phyloP scores from a whole-genome alignment of 306 rosid species.

The Oemleria cerasiformis region DNA sequence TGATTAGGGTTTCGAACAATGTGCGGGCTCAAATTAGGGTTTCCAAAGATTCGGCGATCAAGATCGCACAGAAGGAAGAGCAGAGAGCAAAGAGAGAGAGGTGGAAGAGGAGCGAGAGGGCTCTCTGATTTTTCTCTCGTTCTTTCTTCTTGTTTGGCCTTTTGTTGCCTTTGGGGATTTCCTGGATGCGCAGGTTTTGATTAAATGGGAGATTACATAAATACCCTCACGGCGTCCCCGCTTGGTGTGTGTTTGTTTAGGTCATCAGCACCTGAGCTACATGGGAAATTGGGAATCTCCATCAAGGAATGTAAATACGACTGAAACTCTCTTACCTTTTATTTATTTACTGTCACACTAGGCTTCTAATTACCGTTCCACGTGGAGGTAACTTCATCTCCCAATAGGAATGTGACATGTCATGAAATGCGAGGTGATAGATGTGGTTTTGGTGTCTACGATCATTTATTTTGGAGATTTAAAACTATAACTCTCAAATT shows the following conservation, averaged over 20 bases:
- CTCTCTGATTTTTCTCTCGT: constrained; percentile 23
- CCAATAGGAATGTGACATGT: background rate
- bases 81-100: constrained; percentile 2
- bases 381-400: background rate
- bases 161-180: background rate
- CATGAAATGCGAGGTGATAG: background rate
- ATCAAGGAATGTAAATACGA: background rate
- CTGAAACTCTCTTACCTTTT: background rate
- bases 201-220: background rate
- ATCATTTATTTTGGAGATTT: too few species aligned
- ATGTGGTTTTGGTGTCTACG: background rate
- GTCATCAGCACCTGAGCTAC: constrained; percentile 8
- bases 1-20: constrained; percentile 15
- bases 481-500: background rate
- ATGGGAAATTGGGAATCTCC: background rate
- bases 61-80: constrained; percentile 32
- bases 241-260: constrained; percentile 12
- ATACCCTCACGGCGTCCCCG: background rate
- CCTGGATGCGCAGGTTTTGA: constrained; percentile 20
- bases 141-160: constrained; percentile 1
- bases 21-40: constrained; percentile 30
- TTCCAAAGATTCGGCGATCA: constrained; percentile 66
- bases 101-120: constrained; percentile 29
- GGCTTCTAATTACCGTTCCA: background rate
- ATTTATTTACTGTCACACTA: background rate